Conservation (phyloP, 805 yeast genomes). For the Kregervanrija delftensis region DNA sequence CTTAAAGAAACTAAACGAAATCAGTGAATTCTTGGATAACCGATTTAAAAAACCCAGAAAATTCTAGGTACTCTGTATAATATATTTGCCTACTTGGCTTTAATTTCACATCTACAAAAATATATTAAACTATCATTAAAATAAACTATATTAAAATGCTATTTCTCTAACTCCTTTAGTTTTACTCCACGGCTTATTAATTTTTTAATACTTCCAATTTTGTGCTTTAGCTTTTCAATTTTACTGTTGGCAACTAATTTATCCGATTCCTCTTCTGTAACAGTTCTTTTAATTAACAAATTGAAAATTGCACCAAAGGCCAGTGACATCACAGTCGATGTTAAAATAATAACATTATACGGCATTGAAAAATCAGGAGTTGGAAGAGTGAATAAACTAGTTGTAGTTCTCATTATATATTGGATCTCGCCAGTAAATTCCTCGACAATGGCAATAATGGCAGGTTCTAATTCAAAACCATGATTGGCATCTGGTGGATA, state of each 20-base stretch:
- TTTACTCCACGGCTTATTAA: too few relatives aligned
- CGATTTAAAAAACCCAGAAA: conserved; percentile 1
- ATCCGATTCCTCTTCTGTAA: conserved; percentile 68
- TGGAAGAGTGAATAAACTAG: conserved; percentile 80
- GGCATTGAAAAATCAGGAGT: conserved; percentile 99
- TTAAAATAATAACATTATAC: conserved; percentile 88
- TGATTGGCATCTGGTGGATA: conserved; percentile 99
- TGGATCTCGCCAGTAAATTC: conserved; percentile 11
- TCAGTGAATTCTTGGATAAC: conserved; percentile 6
- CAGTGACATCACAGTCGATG: conserved; percentile 89
- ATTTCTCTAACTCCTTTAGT: too few relatives aligned
- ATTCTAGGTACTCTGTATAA: too few relatives aligned
- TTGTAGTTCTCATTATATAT: conserved; percentile 70
- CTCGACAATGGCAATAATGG: conserved; percentile 56
- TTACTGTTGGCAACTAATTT: conserved; percentile 13
- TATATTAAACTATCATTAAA: too few relatives aligned
- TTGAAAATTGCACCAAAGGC: conserved; percentile 86
- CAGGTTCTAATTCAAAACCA: conserved; percentile 93
- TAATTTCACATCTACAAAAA: too few relatives aligned
- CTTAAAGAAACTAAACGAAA: conserved; percentile 5
- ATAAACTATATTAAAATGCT: neutral
- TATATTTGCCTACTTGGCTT: too few relatives aligned
- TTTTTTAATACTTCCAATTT: neutral
- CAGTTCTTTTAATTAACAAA: conserved; percentile 62
- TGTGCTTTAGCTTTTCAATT: conserved; percentile 9